Percentiles rank a stretch among this genome's conserved stretches.
These are phyloP conservation scores for Cercospora berteroae DNA, from an alignment of 2,329 filamentous ascomycete genomes.

Conservation along the genomic window DNA sequence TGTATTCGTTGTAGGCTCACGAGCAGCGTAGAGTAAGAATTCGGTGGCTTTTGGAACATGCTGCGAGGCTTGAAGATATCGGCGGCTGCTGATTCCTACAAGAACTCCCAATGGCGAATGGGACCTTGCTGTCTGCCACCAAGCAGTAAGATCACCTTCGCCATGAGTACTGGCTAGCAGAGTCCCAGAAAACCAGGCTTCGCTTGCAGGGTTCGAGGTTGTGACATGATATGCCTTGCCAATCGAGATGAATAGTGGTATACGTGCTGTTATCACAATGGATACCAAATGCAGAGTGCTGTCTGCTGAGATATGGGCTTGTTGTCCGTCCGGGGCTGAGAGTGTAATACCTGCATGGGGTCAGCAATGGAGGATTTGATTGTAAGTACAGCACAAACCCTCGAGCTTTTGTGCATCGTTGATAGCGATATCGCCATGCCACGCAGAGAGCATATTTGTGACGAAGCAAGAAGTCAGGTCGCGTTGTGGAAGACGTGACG, in stretches of 20 bases:
- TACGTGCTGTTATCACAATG: conserved; percentile 21
- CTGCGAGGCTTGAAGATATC: not conserved
- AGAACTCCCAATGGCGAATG: conserved; percentile 26
- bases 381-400: conserved; percentile 3
- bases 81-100: conserved; percentile 9
- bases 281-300: conserved; percentile 23
- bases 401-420: conserved; percentile 6
- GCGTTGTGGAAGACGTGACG: conserved; percentile 17
- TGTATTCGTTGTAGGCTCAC: conserved; percentile 19
- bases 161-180: conserved; percentile 12
- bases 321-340: not conserved
- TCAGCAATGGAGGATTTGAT: not conserved
- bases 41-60: conserved; percentile 29
- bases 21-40: conserved; percentile 47
- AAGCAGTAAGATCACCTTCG: conserved; percentile 7
- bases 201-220: conserved; percentile 11
- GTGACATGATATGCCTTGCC: conserved; percentile 15
- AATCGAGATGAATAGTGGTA: conserved; percentile 20
- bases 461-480: not conserved
- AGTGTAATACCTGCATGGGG: conserved; percentile 12
- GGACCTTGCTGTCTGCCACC: conserved; percentile 24
- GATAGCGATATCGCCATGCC: conserved; percentile 21
- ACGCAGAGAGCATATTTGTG: conserved; percentile 12
- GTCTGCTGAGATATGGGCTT: conserved; percentile 9
- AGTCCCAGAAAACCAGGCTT: conserved; percentile 27